phyloP scores from a whole-genome alignment of 2,329 filamentous ascomycete species.

The Fusarium sp. region DNA sequence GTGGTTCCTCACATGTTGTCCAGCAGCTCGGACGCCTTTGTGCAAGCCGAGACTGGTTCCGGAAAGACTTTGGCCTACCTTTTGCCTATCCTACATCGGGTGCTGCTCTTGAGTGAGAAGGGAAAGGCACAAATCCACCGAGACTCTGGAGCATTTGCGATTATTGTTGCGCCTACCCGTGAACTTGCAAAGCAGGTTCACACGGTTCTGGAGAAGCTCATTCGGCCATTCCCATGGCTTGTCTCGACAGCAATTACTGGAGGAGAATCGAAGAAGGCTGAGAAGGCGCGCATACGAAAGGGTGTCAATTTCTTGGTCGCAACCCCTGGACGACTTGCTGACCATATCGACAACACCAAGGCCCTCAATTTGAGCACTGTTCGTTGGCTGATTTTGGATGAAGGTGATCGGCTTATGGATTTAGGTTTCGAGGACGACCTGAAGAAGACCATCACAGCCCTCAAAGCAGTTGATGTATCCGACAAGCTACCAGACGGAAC shows the following conservation, averaged over 20 bases:
- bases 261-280: slow-evolving; percentile 77
- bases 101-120: slow-evolving; percentile 77
- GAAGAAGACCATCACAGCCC: slow-evolving; percentile 82
- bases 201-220: slow-evolving; percentile 82
- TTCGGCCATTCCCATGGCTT: slow-evolving; percentile 93
- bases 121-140: slow-evolving; percentile 74
- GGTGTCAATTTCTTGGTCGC: slow-evolving; percentile 96
- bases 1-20: slow-evolving; percentile 83
- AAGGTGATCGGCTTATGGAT: slow-evolving; percentile 98
- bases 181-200: slow-evolving; percentile 96
- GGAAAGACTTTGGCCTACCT: slow-evolving; percentile 98
- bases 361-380: slow-evolving; percentile 88
- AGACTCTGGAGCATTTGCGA: slow-evolving; percentile 90
- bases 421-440: slow-evolving; percentile 96
- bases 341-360: slow-evolving; percentile 93
- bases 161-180: slow-evolving; percentile 92
- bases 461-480: slow-evolving; percentile 72
- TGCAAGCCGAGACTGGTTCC: slow-evolving; percentile 96
- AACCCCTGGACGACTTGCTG: slow-evolving; percentile 88
- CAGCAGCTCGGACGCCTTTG: slow-evolving; percentile 89
- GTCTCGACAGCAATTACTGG: slow-evolving; percentile 86
- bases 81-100: slow-evolving; percentile 87
- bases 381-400: slow-evolving; percentile 92
- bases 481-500: slow-evolving; percentile 69
- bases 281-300: slow-evolving; percentile 93